phyloP scores from a whole-genome alignment of 352 stramenopile genomes.

The Blastocystis sp. region DNA sequence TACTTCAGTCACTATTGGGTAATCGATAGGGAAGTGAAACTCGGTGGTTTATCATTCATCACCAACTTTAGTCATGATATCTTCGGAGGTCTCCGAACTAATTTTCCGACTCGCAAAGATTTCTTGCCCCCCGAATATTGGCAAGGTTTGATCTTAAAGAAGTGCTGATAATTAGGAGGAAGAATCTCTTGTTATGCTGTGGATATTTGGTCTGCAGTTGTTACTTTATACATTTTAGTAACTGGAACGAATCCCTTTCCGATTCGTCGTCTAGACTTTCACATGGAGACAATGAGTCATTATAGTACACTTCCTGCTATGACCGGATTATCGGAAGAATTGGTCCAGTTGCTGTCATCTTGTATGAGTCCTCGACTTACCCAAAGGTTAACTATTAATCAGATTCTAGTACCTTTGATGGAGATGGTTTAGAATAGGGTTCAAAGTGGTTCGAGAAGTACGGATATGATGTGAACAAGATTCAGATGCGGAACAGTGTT shows the following conservation, averaged over 20 bases:
- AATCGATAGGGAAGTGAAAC: constrained; percentile 46
- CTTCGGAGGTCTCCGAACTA: constrained; percentile 18
- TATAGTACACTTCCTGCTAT: constrained; percentile 26
- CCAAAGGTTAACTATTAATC: constrained; percentile 17
- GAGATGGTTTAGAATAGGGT: not conserved
- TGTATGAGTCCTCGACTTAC: constrained; percentile 1
- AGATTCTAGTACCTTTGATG: not conserved
- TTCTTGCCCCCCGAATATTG: constrained; percentile 57
- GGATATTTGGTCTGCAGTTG: constrained; percentile 37
- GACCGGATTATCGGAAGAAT: constrained; percentile 16
- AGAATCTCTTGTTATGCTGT: constrained; percentile 28
- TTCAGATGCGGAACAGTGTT: not conserved
- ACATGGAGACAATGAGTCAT: constrained; percentile 59
- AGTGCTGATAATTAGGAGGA: not conserved
- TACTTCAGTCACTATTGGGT: too few relatives aligned
- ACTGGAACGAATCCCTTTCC: constrained; percentile 37
- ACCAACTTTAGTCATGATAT: constrained; percentile 31
- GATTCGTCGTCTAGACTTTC: constrained; percentile 17
- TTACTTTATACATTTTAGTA: constrained; percentile 32
- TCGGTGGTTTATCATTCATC: constrained; percentile 38
- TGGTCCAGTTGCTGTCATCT: not conserved
- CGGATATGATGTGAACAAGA: not conserved
- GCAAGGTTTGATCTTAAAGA: not conserved
- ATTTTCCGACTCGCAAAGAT: constrained; percentile 36
- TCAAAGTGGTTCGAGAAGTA: constrained; percentile 46